Percentiles rank a stretch among this genome's conserved stretches.
phyloP scores from a whole-genome alignment of 2,329 filamentous ascomycete genomes.

The Penicillium sp. region DNA sequence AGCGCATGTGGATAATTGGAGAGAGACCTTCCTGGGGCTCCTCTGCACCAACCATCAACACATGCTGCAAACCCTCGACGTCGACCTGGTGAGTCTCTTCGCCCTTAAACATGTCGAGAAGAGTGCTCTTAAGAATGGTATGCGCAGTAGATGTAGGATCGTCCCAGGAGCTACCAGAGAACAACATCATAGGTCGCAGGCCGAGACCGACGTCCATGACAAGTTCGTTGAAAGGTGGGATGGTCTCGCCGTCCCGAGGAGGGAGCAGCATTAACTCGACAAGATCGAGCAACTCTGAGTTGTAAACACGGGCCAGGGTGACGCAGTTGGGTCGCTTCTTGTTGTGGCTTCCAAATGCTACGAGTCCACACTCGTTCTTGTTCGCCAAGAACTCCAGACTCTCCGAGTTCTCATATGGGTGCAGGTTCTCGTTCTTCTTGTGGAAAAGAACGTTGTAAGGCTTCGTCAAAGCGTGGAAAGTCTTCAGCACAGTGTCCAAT shows the following conservation, averaged over 20 bases:
- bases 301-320: slow-evolving; percentile 79
- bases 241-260: slow-evolving; percentile 53
- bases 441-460: slow-evolving; percentile 86
- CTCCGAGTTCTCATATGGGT: slow-evolving; percentile 86
- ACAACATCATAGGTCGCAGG: slow-evolving; percentile 85
- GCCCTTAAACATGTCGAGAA: slow-evolving; percentile 89
- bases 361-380: slow-evolving; percentile 88
- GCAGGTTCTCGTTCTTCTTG: slow-evolving; percentile 89
- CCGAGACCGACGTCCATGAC: slow-evolving; percentile 69
- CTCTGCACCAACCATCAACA: slow-evolving; percentile 76
- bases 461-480: slow-evolving; percentile 80
- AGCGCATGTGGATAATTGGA: slow-evolving; percentile 63
- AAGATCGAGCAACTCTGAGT: slow-evolving; percentile 90
- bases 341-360: slow-evolving; percentile 79
- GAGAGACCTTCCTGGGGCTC: slow-evolving; percentile 52
- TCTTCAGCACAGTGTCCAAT: slow-evolving; percentile 77
- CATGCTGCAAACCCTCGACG: slow-evolving; percentile 90
- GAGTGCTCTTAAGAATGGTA: slow-evolving; percentile 79
- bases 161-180: slow-evolving; percentile 85
- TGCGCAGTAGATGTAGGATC: slow-evolving; percentile 76
- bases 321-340: slow-evolving; percentile 96
- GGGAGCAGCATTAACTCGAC: slow-evolving; percentile 82
- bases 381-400: slow-evolving; percentile 93
- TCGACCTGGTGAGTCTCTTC: slow-evolving; percentile 79
- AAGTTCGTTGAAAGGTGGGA: slow-evolving; percentile 50